Evolutionary conservation across 23 red algal genomes (phyloP).

Genomic region (Gracilariopsis chorda): DNA sequence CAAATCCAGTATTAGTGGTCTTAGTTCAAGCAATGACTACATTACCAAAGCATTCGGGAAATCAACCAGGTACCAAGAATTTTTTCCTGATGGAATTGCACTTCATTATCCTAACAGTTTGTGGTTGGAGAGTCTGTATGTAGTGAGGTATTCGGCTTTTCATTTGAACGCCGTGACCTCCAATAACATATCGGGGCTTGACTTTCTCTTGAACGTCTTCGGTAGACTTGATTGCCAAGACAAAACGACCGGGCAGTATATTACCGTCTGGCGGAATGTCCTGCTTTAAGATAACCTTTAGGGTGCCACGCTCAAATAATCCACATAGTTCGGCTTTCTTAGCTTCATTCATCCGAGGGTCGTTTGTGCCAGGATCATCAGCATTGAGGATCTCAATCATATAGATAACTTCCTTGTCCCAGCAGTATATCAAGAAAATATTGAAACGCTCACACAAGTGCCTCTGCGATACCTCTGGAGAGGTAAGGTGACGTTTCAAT

Average conservation of each 20-base stretch:
- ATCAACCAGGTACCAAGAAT: too few relatives aligned
- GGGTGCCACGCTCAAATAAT: neutral
- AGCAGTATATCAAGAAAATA: neutral
- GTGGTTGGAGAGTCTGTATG: neutral
- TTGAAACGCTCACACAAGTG: neutral
- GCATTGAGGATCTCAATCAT: neutral
- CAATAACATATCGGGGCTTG: neutral
- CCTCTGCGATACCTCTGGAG: neutral
- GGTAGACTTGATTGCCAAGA: neutral
- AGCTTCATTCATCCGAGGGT: neutral
- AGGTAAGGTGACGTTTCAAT: neutral
- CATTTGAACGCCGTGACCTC: too few relatives aligned
- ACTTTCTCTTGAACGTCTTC: neutral
- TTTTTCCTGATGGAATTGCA: too few relatives aligned
- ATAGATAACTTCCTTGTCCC: neutral
- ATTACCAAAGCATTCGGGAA: too few relatives aligned
- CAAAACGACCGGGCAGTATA: neutral
- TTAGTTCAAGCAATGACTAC: too few relatives aligned
- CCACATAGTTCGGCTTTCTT: neutral
- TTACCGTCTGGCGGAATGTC: neutral
- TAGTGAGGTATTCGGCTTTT: neutral
- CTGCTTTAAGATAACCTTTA: conserved; percentile 5
- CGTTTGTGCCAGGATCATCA: neutral
- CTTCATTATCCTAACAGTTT: neutral
- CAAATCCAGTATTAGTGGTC: too few relatives aligned